A percentile compares a stretch with the other conserved stretches of the same genome.
Evolutionary conservation across 2,329 filamentous ascomycete genomes (phyloP).

Genomic region (Hymenoscyphus linearis): DNA sequence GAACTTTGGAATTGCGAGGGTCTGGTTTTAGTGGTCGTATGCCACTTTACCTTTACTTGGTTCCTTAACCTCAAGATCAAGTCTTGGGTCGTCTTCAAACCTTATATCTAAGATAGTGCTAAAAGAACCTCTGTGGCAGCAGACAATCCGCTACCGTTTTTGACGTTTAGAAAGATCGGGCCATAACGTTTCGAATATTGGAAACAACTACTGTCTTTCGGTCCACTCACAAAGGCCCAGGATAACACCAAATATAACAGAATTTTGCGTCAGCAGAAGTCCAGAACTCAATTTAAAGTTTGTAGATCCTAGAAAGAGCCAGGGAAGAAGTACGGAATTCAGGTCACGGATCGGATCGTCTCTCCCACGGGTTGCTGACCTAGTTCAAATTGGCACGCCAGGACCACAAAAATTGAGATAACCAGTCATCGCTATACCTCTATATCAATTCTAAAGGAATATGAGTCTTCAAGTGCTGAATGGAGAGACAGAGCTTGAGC

Average conservation of each 20-base stretch:
- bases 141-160: slow-evolving; percentile 17
- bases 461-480: slow-evolving; percentile 17
- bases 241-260: no score
- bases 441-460: slow-evolving; percentile 7
- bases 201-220: no score
- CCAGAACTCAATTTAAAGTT: no score
- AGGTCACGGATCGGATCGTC: no score
- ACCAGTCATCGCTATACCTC: background rate
- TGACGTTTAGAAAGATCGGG: slow-evolving; percentile 13
- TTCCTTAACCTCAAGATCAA: slow-evolving; percentile 15
- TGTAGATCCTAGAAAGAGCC: no score
- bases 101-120: slow-evolving; percentile 15
- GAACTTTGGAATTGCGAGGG: background rate
- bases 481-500: slow-evolving; percentile 11
- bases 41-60: background rate
- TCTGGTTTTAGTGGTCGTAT: background rate
- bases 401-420: background rate
- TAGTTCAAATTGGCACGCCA: slow-evolving; percentile 21
- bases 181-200: no score
- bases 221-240: no score
- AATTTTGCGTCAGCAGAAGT: no score
- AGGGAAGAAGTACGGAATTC: no score
- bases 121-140: slow-evolving; percentile 18
- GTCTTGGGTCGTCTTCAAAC: slow-evolving; percentile 12
- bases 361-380: slow-evolving; percentile 20